Base-by-base conservation (phyloP, 108 stramenopile genomes). In the Skeletonema potamos region DNA sequence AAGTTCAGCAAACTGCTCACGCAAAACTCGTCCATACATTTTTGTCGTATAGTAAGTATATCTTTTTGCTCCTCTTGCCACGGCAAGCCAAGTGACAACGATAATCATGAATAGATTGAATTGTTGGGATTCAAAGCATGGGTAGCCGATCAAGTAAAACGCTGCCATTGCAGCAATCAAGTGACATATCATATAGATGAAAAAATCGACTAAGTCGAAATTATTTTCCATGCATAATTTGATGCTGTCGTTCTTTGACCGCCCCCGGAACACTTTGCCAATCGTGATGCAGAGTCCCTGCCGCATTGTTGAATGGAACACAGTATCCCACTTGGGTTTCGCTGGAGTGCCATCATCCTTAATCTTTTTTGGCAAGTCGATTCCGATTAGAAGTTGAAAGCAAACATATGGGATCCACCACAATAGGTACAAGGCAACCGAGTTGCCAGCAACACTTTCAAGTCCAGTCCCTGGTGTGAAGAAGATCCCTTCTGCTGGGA, bases 381-480 rank as follows among this genome's bases (percentile, higher is more conserved):
- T 66, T 22, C 86, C 86, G n/a, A 73, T 26, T 10, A 76, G 30
- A 3, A 85, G 44, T 83, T 85, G 85, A 72, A 83, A 87, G 54
- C 33, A 54, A 3, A 74, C 62, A 48, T 88, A 88, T 3, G 77
- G 83, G 2, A 86, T 74, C 54, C 73, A 88, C 87, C 87, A 88
- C 9, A 77, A 20, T 10, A 88, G 51, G 59, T 88, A 88, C 1
- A 85, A 12, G 15, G 61, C 44, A 15, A 84, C 43, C 5, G 84
- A 34, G 54, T 70, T 82, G 48, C 85, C 82, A n/a, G 67, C 71
- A 13, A 88, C 68, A 41, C 79, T 77, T 22, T 58, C 83, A 24
- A 84, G 54, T 22, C 64, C 76, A 43, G 33, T 41, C 5, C 78
- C 68, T 24, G 74, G 80, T 11, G 59, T 33, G 48, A 82, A 64